Base-by-base conservation (phyloP, 106 monocot genomes). In the Hemerocallis citrina region DNA sequence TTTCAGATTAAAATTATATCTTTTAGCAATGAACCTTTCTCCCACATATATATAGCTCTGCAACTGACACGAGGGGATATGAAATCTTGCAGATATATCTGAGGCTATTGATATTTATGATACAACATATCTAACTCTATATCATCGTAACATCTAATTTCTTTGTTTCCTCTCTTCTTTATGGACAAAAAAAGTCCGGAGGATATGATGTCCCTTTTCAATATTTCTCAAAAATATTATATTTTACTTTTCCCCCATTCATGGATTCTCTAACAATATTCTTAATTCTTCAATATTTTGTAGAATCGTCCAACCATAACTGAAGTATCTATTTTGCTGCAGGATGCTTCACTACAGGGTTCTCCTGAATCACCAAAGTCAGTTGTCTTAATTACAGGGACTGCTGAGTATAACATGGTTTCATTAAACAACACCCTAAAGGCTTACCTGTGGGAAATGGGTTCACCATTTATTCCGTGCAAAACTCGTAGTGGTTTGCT, bases 301-400 rank as follows among this genome's bases (percentile, higher is more conserved):
- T 19, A 57, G 35, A 35, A 20, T 54, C 29, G 32, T 54, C 14
- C 14, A 57, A 57, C 57, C 57, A 1, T 57, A 19, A 36, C 24
- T 2, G 7, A 17, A 36, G 20, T 22, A 10, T 57, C 20, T 57
- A 20, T 57, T 57, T 21, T 68, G 55, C 63, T 25, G 43, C 78
- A 95, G 89, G 96, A 91, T 85, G 96, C 96, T 55, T 91, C 96
- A 58, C 72, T 98, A 42, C 81, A 91, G 41, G 96, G 96, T 15
- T 66, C 66, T 44, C 96, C 96, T 10, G 96, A 91, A 67, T 88
- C 96, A 21, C 96, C 84, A 41, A 98, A 98, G 55, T 98, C 96
- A 35, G 81, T 98, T 70, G 88, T 84, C 50, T 44, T 98, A 48
- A 88, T 98, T 34, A 91, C 96, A 5, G 96, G 91, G 34, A 80